Base-by-base conservation (phyloP, 2,329 filamentous ascomycete genomes). In the Sporothrix pallida region DNA sequence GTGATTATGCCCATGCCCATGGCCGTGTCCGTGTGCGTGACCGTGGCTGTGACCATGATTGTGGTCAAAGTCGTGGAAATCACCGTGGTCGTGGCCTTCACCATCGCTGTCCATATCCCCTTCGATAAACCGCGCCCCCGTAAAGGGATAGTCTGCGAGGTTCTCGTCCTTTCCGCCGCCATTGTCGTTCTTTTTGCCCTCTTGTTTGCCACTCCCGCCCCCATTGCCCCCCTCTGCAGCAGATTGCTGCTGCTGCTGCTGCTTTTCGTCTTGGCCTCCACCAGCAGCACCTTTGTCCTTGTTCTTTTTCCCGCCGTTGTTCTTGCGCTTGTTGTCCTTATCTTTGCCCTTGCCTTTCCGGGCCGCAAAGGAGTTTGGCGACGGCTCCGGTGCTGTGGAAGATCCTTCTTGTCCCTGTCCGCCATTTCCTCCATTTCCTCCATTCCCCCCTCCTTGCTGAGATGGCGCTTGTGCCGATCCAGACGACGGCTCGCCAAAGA, bases 291-390 rank as follows among this genome's bases (percentile, higher is more conserved):
- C 63, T 23, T 60, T 31, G 71, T 56, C 48, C 31, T 67, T 67
- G 50, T 72, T 58, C 60, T 46, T 68, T 20, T 58, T 72, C 13
- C 37, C 60, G 37, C 20, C 52, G 23, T 17, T 48, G 48, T 26
- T 31, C 48, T 54, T 54, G 8, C 17, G 44, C 42, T 62, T 71
- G 56, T 48, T n/a, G 44, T 63, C 44, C 3, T 37, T 31, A 5
- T 44, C 48, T 23, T 60, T 68, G 20, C 50, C 50, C 15, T 72
- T 60, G 50, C 71, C 71, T 52, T 68, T 68, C 15, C 42, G 50
- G 37, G 42, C 48, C 9, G 67, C 67, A 56, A 69, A 67, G n/a
- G 70, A 42, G 37, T 13, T 31, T 12, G 26, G 70, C n/a, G 31
- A 48, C 54, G 54, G 37, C 17, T 71, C 67, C 2, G 67, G 42